These are phyloP conservation scores for Flammula alnicola DNA, from an alignment of 1,284 basidiomycete species.

Conservation along the genomic window DNA sequence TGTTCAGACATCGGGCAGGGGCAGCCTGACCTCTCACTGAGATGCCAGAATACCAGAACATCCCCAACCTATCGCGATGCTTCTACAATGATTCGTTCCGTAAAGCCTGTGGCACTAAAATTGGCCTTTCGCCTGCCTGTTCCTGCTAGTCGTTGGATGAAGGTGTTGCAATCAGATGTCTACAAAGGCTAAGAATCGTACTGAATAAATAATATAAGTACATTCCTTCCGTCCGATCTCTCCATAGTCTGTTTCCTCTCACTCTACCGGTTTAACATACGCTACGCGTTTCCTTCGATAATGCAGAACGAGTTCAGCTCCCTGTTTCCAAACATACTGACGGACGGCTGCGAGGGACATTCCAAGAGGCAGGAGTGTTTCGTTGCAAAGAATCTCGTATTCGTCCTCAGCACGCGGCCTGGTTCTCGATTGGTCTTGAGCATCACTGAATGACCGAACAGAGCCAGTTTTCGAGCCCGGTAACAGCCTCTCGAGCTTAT, in stretches of 20 bases:
- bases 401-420: constrained; percentile 65
- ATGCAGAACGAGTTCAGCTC: constrained; percentile 81
- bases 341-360: constrained; percentile 90
- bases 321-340: constrained; percentile 85
- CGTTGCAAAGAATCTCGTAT: constrained; percentile 90
- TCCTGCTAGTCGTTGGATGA: too few relatives aligned
- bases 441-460: constrained; percentile 51
- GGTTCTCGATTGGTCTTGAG: constrained; percentile 22
- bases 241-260: too few relatives aligned
- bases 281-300: constrained; percentile 63
- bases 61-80: too few relatives aligned
- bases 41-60: too few relatives aligned
- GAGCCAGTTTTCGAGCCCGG: constrained; percentile 40
- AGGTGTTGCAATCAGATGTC: too few relatives aligned
- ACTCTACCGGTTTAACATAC: too few relatives aligned
- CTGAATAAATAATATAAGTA: neutral
- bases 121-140: too few relatives aligned
- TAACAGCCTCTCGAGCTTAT: constrained; percentile 77
- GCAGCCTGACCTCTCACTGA: too few relatives aligned
- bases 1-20: too few relatives aligned
- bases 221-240: neutral
- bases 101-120: too few relatives aligned
- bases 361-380: constrained; percentile 75
- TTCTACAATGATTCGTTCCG: too few relatives aligned
- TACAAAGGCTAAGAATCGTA: neutral